Base-by-base conservation (phyloP, 1,139 yeast species). In the Taphrina populina region DNA sequence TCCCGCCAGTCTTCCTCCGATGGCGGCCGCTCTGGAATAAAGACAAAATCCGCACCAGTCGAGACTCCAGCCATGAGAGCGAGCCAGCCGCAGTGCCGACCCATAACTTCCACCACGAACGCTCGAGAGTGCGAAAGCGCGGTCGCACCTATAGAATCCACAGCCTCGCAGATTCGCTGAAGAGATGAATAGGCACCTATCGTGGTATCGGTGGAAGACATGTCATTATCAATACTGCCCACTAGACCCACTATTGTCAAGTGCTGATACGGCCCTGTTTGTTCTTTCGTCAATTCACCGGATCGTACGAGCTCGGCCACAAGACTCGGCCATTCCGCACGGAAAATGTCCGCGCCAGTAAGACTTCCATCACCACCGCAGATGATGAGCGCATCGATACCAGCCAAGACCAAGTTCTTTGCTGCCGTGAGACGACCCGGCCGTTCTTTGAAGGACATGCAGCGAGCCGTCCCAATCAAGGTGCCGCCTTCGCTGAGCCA, bases 351-450 rank as follows among this genome's bases (percentile, higher is more conserved):
- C 11, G 98, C 98, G 64, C 98, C 98, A 1, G 98, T 92, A 63
- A 92, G 76, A 0, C 97, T 88, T 56, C 98, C 98, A 68, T 92
- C 98, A 72, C 98, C 98, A 66, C 98, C 98, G 73, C 96, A 88
- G n/a, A 92, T 96, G 64, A 92, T 83, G 63, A 92, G 76, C 0
- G 96, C 97, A 68, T 92, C 97, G 62, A 92, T 90, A 60, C 97
- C 97, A 58, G 86, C 83, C 54, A 76, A 77, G 65, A 90, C 81
- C 81, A 90, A 78, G 70, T 90, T 87, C 69, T 81, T 81, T 58
- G 95, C 94, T 43, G 88, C 96, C 57, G 72, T 69, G 61, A 88
- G 76, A 65, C 98, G 79, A 51, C 98, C 97, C 56, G 75, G 75
- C 60, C 95, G 80, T 68, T 88, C 94, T 65, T 83, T 78, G 73